These are phyloP conservation scores for Brasenia schreberi DNA, from an alignment of 164 flowering plant genomes.

Conservation along the genomic window DNA sequence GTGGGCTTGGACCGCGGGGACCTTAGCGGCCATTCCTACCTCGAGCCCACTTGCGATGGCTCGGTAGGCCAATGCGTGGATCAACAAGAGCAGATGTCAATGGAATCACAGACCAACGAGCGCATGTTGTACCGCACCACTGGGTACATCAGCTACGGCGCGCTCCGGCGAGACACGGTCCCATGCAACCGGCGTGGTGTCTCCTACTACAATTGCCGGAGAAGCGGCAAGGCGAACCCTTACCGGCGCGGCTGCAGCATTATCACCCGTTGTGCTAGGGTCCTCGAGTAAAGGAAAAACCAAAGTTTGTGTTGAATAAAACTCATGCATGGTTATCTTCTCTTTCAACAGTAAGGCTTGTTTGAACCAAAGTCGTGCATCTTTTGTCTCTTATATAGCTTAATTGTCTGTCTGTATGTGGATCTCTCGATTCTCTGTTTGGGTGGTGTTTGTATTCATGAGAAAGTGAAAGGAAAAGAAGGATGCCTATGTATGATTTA, in stretches of 20 bases:
- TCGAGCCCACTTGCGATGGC: constrained; percentile 17
- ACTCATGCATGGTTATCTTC: neutral
- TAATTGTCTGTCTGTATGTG: neutral
- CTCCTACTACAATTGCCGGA: constrained; percentile 56
- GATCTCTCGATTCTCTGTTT: neutral
- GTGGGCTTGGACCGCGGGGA: neutral
- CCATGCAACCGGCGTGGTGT: constrained; percentile 61
- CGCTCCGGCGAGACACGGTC: constrained; percentile 41
- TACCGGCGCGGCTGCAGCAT: constrained; percentile 53
- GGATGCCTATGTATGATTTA: neutral
- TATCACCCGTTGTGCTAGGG: constrained; percentile 35
- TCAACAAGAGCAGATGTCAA: constrained; percentile 13
- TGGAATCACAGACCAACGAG: constrained; percentile 40
- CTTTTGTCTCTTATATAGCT: neutral
- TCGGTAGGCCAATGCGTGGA: constrained; percentile 32
- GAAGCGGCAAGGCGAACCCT: constrained; percentile 52
- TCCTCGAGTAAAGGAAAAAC: neutral
- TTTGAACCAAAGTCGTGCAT: neutral
- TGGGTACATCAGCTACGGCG: constrained; percentile 55
- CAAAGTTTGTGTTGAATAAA: neutral
- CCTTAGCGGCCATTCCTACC: neutral
- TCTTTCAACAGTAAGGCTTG: neutral
- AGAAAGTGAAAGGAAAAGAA: too few relatives aligned
- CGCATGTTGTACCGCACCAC: constrained; percentile 29
- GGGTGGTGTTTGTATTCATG: neutral